Base-by-base conservation (phyloP, 2,329 filamentous ascomycete genomes). In the Pyrenophora tritici-repentis region DNA sequence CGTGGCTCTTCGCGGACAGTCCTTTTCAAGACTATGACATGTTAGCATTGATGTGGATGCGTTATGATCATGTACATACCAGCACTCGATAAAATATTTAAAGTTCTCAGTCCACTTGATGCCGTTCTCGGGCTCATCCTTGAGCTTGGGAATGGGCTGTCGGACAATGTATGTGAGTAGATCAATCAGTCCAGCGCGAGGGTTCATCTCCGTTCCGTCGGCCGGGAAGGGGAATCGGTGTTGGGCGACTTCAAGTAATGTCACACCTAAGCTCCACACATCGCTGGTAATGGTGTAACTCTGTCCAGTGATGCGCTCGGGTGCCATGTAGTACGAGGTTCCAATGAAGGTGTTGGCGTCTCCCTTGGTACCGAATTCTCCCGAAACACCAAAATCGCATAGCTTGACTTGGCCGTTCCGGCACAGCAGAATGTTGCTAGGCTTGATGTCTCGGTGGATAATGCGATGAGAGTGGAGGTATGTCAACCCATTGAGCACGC, bases 61-160 rank as follows among this genome's bases (percentile, higher is more conserved):
- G 14, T 24, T 41, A 9, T 31, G 14, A 38, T 12, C 20, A 24
- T 22, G 14, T 47, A 86, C 90, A 72, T 84, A 97, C 93, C 94
- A 97, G 84, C 92, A 97, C 77, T 97, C 92, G 66, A 99, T 97
- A 67, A 99, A 99, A 73, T 97, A 97, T 75, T 99, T 99, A 77
- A 99, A 97, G 70, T 90, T 96, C 64, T 95, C 90, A 63, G 90
- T 96, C 94, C 94, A 99, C 70, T 87, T 88, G 62, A 99, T 95
- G 52, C 87, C 87, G 62, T 89, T 90, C 26, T 91, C 86, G 0
- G 90, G 90, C 75, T 99, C 94, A 63, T 99, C 94, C 75, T 97
- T 97, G 58, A 99, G 80, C 73, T 91, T 95, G 2, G 94, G 94
- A 53, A 97, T 96, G 3, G 90, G 88, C 73, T 99, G 94, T 61